Evolutionary conservation across 1,139 yeast species (phyloP).

Genomic region (Meyerozyma guilliermondii): DNA sequence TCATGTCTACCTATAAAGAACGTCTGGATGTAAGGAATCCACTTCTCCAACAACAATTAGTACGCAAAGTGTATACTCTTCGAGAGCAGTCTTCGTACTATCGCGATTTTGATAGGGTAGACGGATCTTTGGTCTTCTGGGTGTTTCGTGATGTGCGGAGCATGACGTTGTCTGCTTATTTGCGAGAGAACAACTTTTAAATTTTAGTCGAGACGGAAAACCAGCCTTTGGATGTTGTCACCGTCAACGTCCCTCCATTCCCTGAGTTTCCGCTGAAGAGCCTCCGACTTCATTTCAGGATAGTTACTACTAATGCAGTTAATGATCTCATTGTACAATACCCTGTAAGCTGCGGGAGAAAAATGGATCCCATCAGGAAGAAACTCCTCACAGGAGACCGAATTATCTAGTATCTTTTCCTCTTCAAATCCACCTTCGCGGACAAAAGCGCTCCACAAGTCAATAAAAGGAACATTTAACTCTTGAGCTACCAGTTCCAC

Average conservation of each 20-base stretch:
- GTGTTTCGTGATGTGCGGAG: slow-evolving; percentile 1
- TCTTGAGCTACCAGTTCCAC: slow-evolving; percentile 41
- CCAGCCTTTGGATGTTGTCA: not conserved
- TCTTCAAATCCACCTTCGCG: slow-evolving; percentile 15
- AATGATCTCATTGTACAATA: slow-evolving; percentile 42
- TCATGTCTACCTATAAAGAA: not conserved
- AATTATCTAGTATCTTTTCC: slow-evolving; percentile 11
- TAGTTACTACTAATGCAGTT: slow-evolving; percentile 32
- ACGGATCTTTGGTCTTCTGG: not conserved
- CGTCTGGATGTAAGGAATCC: not conserved
- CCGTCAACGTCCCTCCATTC: slow-evolving; percentile 30
- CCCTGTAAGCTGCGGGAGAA: slow-evolving; percentile 52
- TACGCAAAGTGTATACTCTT: not conserved
- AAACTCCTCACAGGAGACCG: slow-evolving; percentile 14
- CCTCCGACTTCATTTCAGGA: slow-evolving; percentile 44
- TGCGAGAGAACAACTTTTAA: not conserved
- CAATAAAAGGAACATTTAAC: slow-evolving; percentile 45
- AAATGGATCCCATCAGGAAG: slow-evolving; percentile 66
- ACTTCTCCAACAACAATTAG: not conserved
- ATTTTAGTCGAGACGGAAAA: not conserved
- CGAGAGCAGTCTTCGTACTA: not conserved
- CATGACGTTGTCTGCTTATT: not conserved
- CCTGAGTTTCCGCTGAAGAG: slow-evolving; percentile 27
- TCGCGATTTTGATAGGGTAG: not conserved
- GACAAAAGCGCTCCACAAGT: slow-evolving; percentile 45